Evolutionary conservation across 768 basidiomycete species (phyloP), one percentile per base, ranked within the genome.

Genomic region (Lentinula aciculospora): DNA sequence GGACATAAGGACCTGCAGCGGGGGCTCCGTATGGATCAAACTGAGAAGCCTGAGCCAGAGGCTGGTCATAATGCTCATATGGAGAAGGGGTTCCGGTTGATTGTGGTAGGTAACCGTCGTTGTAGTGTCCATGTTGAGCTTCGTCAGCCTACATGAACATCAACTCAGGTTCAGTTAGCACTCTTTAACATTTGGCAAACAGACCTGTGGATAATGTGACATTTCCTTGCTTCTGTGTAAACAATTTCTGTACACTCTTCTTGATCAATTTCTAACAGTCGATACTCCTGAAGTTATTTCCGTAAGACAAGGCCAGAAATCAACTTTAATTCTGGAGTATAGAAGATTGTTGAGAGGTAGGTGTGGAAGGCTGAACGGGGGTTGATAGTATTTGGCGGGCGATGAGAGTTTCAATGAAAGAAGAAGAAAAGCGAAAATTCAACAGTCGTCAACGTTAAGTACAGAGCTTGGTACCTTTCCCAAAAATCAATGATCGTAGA

Each of bases 101-200:
- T 61, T 86, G 82, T 7, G 81, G 77, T 60, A 72, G 74, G 68
- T 84, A 84, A 0, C 85, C 84, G 58, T 89, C 86, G 64, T 87
- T 86, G 69, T 88, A 86, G 57, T 79, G 80, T 28, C 80, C 70
- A 17, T 72, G 77, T 61, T 86, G 85, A 13, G 76, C 81, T 68
- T 88, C 84, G 68, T 89, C 84, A 3, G 82, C 78, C 83, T 88
- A 50, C 37, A 36, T 46, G 19, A 29, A 19, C 13, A 21, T 3
- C 9, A 36, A 19, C 29, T 29, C 19, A 23, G 8, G 40, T 4
- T 31, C n/a, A 29, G 27, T 51, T 19, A 8, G 4, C 45, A 19
- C 29, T 47, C 9, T 4, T 27, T 3, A 2, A 25, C 10, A 15
- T 17, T 12, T 28, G 7, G 8, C n/a, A 50, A 37, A 49, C 56